Conservation (phyloP, 1,139 yeast species). For the Candida sp. region DNA sequence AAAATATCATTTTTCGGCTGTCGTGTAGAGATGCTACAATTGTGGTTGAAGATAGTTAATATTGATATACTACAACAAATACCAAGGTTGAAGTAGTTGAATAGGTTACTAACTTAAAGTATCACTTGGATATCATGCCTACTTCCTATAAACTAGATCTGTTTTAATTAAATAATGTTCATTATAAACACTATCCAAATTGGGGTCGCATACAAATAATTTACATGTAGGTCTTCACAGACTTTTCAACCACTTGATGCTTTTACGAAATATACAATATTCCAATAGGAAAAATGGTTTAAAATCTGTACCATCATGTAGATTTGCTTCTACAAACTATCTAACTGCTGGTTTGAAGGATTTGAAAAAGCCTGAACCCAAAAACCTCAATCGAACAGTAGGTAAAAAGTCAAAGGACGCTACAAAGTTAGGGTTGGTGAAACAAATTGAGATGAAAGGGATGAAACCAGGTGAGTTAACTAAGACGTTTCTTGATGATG, state of each 20-base stretch:
- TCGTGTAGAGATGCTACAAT: no score
- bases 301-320: neutral
- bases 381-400: neutral
- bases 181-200: no score
- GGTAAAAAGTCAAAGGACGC: neutral
- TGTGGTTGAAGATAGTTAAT: no score
- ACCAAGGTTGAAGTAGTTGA: no score
- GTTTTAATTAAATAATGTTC: no score
- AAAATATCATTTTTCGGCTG: no score
- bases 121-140: no score
- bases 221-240: no score
- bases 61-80: no score
- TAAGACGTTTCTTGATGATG: constrained; percentile 6
- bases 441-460: neutral
- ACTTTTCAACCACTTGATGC: neutral
- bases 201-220: no score
- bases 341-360: constrained; percentile 1
- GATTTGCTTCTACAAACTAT: neutral
- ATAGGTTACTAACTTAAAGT: no score
- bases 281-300: neutral
- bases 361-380: neutral
- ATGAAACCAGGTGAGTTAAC: constrained; percentile 2
- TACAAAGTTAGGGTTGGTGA: neutral
- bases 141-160: no score
- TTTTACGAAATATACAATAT: neutral